Evolutionary conservation across 2,329 filamentous ascomycete genomes (phyloP), one percentile per base, ranked within the genome.

Genomic region (Botrytis pseudocinerea): DNA sequence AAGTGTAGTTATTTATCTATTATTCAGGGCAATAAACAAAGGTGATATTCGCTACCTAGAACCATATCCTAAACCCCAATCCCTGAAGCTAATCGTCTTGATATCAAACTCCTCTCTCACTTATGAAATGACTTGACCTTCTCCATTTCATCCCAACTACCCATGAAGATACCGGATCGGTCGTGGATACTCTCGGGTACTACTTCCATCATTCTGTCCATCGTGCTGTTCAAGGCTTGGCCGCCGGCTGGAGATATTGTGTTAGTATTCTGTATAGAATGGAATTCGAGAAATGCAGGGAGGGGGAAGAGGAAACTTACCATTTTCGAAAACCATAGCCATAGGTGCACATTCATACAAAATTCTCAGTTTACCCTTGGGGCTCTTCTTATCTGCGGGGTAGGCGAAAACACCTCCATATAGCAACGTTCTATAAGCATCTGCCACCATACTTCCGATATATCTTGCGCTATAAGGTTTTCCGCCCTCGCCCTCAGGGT

Each of bases 301-400:
- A 54, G 12, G 25, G 7, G 16, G 32, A 40, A 51, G 35, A 16
- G 28, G 16, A 18, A 69, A 85, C 91, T 84, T 83, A 95, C 93
- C 96, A 84, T 99, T 98, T 85, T 99, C 96, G 83, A 99, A 98
- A 10, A 99, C 89, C 91, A 98, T 93, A 38, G 96, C 96, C 96
- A 99, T 99, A 57, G 96, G 96, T 22, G 96, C 96, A 82, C 96
- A 99, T 86, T 99, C 96, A 84, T 99, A 99, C 79, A 99, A 83
- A 78, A 99, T 99, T 77, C 96, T 89, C 78, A 99, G 88, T 87
- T 99, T 99, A 78, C 96, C 96, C 90, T 98, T 99, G 76, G 95
- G 94, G 81, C 92, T 97, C 91, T 99, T 98, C 87, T 95, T 97
- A 82, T 99, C 96, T 22, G 95, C 93, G 0, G 96, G 96, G 82